Base-by-base conservation (phyloP, 1,284 basidiomycete species). In the Boletus mariae region DNA sequence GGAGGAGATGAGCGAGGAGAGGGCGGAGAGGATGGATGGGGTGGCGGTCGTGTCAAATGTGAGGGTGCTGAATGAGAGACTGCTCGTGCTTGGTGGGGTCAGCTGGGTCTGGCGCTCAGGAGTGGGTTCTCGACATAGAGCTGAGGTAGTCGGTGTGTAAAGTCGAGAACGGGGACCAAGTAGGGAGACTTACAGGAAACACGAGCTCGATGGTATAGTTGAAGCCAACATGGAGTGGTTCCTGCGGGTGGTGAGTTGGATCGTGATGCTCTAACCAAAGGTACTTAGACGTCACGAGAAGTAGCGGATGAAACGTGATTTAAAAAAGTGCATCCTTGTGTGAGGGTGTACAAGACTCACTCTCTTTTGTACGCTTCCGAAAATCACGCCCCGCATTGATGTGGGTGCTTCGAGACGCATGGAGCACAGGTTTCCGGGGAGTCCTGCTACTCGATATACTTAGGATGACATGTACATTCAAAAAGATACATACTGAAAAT, bases 1-100 rank as follows among this genome's bases (percentile, higher is more conserved):
- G 17, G 68, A 20, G 20, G 20, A 20, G 20, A 20, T 20, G 20
- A 20, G 49, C 1, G 65, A 68, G 32, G 67, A 62, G 23, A 57
- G 51, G 4, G 50, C 58, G 9, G 65, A 59, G 32, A 61, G 26
- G 28, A 56, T 0, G 23, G 68, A 70, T 0, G 57, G 32, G 0
- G 42, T 4, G 6, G 47, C 67, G 11, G 59, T 66, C n/a, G 65
- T 66, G 50, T 29, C 29, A 10, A 29, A 29, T 6, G 29, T 11
- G 6, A 29, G 29, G 1, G 46, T 37, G 46, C 44, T 57, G 12
- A 64, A 50, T 12, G 64, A 57, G n/a, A 45, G 49, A 4, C 53
- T 56, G 47, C 59, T 62, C 51, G 65, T 63, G 9, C 64, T 63
- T 20, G 9, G 9, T 6, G 13, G 15, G 42, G 20, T 25, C 15